Percentiles rank a stretch among this genome's conserved stretches.
Conservation (phyloP, 108 stramenopile species). For the Conticribra guillardii region DNA sequence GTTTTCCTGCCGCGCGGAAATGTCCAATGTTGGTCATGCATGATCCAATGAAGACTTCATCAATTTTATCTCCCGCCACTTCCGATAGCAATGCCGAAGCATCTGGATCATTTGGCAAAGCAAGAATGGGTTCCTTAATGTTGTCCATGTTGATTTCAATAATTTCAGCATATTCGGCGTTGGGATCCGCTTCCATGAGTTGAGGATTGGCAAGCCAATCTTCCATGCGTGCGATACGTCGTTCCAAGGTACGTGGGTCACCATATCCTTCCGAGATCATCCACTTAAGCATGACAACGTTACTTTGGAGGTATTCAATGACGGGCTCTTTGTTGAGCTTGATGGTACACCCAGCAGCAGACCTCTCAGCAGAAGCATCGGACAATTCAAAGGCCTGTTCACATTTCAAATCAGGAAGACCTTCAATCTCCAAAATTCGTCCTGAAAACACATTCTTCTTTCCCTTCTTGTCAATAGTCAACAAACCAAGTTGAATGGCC, state of each 20-base stretch:
- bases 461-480: slow-evolving; percentile 94
- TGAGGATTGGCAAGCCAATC: slow-evolving; percentile 90
- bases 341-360: slow-evolving; percentile 96
- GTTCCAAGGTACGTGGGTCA: slow-evolving; percentile 90
- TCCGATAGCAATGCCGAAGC: slow-evolving; percentile 87
- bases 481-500: slow-evolving; percentile 88
- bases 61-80: slow-evolving; percentile 87
- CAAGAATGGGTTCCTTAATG: slow-evolving; percentile 93
- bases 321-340: slow-evolving; percentile 94
- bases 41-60: slow-evolving; percentile 96
- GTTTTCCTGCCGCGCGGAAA: slow-evolving; percentile 96
- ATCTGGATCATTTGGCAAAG: slow-evolving; percentile 96
- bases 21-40: slow-evolving; percentile 99
- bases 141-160: slow-evolving; percentile 95
- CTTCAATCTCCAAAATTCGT: slow-evolving; percentile 95
- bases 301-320: slow-evolving; percentile 91
- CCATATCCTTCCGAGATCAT: slow-evolving; percentile 98
- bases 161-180: slow-evolving; percentile 90
- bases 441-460: slow-evolving; percentile 97
- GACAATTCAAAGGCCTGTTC: slow-evolving; percentile 96
- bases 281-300: slow-evolving; percentile 97
- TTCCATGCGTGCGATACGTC: slow-evolving; percentile 95
- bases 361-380: slow-evolving; percentile 94
- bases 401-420: slow-evolving; percentile 92
- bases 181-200: slow-evolving; percentile 87